phyloP scores from a whole-genome alignment of 768 basidiomycete species.

The Rhizopogon sp. region DNA sequence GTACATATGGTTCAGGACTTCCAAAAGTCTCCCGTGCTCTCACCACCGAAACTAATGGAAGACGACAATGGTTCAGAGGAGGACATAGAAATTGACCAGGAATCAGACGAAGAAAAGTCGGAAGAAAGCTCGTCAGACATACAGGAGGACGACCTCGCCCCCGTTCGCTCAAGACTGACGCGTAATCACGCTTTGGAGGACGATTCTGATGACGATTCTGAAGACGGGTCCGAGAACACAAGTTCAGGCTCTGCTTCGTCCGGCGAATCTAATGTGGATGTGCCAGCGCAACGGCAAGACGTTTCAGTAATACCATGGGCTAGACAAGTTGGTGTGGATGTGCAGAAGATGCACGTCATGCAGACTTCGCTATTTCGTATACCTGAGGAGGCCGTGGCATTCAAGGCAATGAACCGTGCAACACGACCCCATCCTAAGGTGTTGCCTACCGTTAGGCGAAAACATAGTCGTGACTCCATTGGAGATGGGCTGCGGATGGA shows the following conservation, averaged over 20 bases:
- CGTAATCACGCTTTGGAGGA: constrained; percentile 45
- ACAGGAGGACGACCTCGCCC: constrained; percentile 45
- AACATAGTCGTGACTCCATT: constrained; percentile 77
- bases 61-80: constrained; percentile 26
- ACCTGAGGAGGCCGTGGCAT: constrained; percentile 66
- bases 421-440: constrained; percentile 30
- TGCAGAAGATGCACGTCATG: constrained; percentile 90
- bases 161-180: constrained; percentile 18
- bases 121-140: constrained; percentile 40
- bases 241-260: constrained; percentile 28
- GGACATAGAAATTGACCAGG: constrained; percentile 27
- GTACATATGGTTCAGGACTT: constrained; percentile 25
- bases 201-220: constrained; percentile 50
- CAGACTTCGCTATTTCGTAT: constrained; percentile 81
- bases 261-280: constrained; percentile 17
- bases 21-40: constrained; percentile 8
- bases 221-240: constrained; percentile 37
- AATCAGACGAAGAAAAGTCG: constrained; percentile 33
- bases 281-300: constrained; percentile 27
- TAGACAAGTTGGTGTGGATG: constrained; percentile 70
- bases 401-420: constrained; percentile 48
- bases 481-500: constrained; percentile 61
- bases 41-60: constrained; percentile 20
- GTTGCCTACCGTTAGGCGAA: constrained; percentile 44
- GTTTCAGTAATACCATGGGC: constrained; percentile 66